Percentiles rank a stretch among this genome's conserved stretches.
Conservation (phyloP, 164 flowering plant species). For the Magnolia kwangsiensis region DNA sequence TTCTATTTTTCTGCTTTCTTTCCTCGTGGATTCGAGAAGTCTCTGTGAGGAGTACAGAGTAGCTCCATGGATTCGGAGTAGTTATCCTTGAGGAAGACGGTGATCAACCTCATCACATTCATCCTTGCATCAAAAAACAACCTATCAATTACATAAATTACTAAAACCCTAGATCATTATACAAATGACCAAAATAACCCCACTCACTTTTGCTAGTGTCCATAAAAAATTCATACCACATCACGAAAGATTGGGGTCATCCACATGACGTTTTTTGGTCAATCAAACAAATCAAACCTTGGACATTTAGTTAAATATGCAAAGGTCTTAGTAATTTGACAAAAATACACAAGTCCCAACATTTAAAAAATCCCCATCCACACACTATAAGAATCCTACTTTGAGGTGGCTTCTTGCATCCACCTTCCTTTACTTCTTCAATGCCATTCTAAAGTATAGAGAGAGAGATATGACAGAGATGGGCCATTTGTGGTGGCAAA, state of each 20-base stretch:
- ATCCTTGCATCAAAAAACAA: too few species aligned
- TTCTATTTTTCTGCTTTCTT: too few species aligned
- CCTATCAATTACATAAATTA: too few species aligned
- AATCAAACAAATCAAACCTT: neutral
- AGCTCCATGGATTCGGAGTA: too few species aligned
- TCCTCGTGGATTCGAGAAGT: too few species aligned
- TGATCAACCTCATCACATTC: too few species aligned
- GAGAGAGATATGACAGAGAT: conserved; percentile 21
- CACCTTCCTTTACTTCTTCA: neutral
- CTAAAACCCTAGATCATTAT: too few species aligned
- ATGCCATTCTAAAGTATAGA: neutral
- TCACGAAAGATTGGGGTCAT: neutral
- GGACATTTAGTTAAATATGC: neutral
- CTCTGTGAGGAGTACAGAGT: too few species aligned
- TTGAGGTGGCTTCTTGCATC: neutral
- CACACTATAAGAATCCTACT: neutral
- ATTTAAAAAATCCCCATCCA: neutral
- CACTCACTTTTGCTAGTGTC: neutral
- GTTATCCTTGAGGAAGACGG: too few species aligned
- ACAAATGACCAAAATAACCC: too few species aligned
- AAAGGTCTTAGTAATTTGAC: neutral
- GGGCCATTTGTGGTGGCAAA: conserved; percentile 32
- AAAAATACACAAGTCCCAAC: neutral
- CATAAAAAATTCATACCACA: neutral
- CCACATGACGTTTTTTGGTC: neutral